Base-by-base conservation (phyloP, 2,329 filamentous ascomycete genomes). In the Alternaria ventricosa region DNA sequence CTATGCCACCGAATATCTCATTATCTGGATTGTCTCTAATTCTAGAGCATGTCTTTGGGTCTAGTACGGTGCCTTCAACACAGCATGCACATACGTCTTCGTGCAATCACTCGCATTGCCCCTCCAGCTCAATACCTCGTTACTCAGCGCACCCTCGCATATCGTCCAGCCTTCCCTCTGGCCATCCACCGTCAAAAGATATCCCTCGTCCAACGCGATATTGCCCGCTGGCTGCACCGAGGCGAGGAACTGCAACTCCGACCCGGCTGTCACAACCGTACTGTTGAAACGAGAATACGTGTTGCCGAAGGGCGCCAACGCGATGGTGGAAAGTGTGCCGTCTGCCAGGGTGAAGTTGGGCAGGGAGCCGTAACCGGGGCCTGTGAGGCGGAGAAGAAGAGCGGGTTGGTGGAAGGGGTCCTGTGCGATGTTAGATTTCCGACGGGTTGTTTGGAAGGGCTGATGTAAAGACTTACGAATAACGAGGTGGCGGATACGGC, bases 61-160 rank as follows among this genome's bases (percentile, higher is more conserved):
- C 65, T 62, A 82, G 66, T 82, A 83, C 9, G 80, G 81, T 45
- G 78, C 71, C 44, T 70, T 68, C 18, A 47, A 63, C 18, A 81
- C 80, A 47, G 79, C 81, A 60, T 82, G 80, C 27, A 83, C 67
- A 71, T 75, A 82, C 7, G 78, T 80, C 46, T 64, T 67, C 15
- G 57, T 66, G 57, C 81, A 83, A n/a, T 69, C 74, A 25, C 61
- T 55, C 57, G 68, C 78, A 41, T 68, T 73, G 5, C 79, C 79
- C 44, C 78, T 80, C 79, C 78, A 83, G 30, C 68, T 75, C 66
- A 82, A 72, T 51, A 81, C 78, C 10, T 66, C 64, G 61, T 74
- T 65, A 15, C 68, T 71, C 33, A 79, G 57, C 8, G 69, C 63
- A 3, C 76, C 79, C 20, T 74, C 63, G 57, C 81, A 83, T 44